phyloP scores from a whole-genome alignment of 169 alveolate genomes.

The Eimeria praecox region DNA sequence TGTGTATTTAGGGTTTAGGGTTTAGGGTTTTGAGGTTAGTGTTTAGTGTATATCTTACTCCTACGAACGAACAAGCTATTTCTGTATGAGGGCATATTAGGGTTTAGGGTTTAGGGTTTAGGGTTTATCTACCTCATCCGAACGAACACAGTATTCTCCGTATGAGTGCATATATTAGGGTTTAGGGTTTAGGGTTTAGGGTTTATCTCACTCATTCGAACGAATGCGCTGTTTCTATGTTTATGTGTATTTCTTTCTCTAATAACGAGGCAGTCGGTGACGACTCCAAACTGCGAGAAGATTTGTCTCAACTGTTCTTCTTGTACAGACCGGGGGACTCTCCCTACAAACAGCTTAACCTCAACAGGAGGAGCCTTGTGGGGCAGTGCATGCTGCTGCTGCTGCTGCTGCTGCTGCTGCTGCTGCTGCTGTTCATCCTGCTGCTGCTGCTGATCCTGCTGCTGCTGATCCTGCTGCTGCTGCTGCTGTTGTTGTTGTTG shows the following conservation, averaged over 20 bases:
- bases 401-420: conserved; percentile 68
- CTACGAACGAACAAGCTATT: too few relatives aligned
- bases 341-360: conserved; percentile 93
- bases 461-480: neutral
- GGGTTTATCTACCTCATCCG: conserved; percentile 52
- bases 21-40: too few relatives aligned
- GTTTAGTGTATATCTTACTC: too few relatives aligned
- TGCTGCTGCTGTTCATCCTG: conserved; percentile 16
- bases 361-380: conserved; percentile 95
- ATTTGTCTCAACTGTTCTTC: conserved; percentile 90
- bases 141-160: conserved; percentile 83
- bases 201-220: conserved; percentile 59
- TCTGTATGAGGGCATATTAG: too few relatives aligned
- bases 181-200: conserved; percentile 25
- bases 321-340: conserved; percentile 91
- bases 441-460: neutral
- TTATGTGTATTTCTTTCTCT: conserved; percentile 91
- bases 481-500: neutral
- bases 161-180: too few relatives aligned
- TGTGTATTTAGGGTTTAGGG: too few relatives aligned
- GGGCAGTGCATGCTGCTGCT: conserved; percentile 68
- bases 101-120: neutral
- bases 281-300: conserved; percentile 93
- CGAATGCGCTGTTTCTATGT: conserved; percentile 88
- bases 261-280: conserved; percentile 91